Conservation (phyloP, 352 stramenopile genomes). For the Elongisporangium anandrum region DNA sequence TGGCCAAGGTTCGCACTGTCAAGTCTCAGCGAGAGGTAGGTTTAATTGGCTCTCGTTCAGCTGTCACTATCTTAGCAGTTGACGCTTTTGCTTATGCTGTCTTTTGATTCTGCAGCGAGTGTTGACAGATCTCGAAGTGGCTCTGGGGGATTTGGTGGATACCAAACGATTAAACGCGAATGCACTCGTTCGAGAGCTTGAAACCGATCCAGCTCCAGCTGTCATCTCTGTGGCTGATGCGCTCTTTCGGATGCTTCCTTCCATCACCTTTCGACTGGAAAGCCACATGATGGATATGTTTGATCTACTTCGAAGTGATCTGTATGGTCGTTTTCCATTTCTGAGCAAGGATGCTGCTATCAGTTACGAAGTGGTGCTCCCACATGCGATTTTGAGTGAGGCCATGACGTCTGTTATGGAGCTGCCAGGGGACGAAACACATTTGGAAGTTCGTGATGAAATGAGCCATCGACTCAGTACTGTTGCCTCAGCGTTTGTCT, state of each 20-base stretch:
- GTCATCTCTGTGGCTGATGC: constrained; percentile 17
- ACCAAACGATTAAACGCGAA: constrained; percentile 29
- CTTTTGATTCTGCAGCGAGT: constrained; percentile 13
- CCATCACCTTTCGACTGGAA: constrained; percentile 42
- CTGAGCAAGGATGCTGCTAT: constrained; percentile 14
- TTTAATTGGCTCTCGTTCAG: neutral
- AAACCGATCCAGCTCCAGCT: constrained; percentile 13
- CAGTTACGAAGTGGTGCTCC: constrained; percentile 17
- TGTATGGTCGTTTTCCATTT: constrained; percentile 42
- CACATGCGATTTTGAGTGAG: constrained; percentile 12
- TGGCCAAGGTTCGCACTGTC: constrained; percentile 2
- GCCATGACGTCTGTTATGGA: constrained; percentile 22
- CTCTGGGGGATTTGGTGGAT: constrained; percentile 30
- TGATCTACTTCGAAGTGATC: constrained; percentile 15
- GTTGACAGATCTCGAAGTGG: constrained; percentile 39
- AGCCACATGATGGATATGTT: constrained; percentile 31
- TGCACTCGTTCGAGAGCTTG: constrained; percentile 23
- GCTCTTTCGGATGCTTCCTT: constrained; percentile 28
- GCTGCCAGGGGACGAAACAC: constrained; percentile 13
- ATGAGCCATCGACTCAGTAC: constrained; percentile 27
- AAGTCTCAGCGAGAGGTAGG: constrained; percentile 14
- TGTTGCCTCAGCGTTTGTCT: constrained; percentile 27
- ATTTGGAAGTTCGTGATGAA: constrained; percentile 19
- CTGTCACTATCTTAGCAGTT: neutral
- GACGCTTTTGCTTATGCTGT: neutral